Base-by-base conservation (phyloP, 495 filamentous ascomycete species). In the Penicillium parvum region DNA sequence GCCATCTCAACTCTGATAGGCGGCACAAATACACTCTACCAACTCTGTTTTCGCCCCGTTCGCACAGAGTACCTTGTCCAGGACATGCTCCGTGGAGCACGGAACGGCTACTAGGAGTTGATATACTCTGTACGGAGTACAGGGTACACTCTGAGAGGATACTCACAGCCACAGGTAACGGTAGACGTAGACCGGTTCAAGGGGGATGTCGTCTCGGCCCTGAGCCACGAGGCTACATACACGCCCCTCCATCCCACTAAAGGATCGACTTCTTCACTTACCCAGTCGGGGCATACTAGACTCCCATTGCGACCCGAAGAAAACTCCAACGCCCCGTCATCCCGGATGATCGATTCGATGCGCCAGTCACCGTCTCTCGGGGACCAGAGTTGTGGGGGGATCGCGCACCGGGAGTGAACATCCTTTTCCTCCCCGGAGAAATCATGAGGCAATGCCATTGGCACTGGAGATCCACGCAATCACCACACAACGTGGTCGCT, bases 181-280 rank as follows among this genome's bases (percentile, higher is more conserved):
- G n/a, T n/a, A n/a, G n/a, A n/a, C n/a, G n/a, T n/a, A n/a, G n/a
- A n/a, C n/a, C n/a, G n/a, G n/a, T n/a, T n/a, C n/a, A n/a, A n/a
- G n/a, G n/a, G n/a, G n/a, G n/a, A n/a, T n/a, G n/a, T n/a, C n/a
- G n/a, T n/a, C n/a, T n/a, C n/a, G n/a, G n/a, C n/a, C n/a, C n/a
- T n/a, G n/a, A n/a, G n/a, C n/a, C n/a, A n/a, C n/a, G n/a, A n/a
- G n/a, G n/a, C n/a, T n/a, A n/a, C n/a, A n/a, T n/a, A n/a, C n/a
- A 27, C 25, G 7, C 45, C 45, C 36, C 38, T 27, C 43, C 35
- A 11, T 42, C 22, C 7, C 20, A n/a, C n/a, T n/a, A n/a, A n/a
- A 15, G 34, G 52, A 55, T 53, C 53, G 15, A 20, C 45, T 12
- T n/a, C 23, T 30, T 35, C 19, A 19, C 14, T 28, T 50, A 26